Base-by-base conservation (phyloP, 2,329 filamentous ascomycete species). In the Fusarium oxysporum region DNA sequence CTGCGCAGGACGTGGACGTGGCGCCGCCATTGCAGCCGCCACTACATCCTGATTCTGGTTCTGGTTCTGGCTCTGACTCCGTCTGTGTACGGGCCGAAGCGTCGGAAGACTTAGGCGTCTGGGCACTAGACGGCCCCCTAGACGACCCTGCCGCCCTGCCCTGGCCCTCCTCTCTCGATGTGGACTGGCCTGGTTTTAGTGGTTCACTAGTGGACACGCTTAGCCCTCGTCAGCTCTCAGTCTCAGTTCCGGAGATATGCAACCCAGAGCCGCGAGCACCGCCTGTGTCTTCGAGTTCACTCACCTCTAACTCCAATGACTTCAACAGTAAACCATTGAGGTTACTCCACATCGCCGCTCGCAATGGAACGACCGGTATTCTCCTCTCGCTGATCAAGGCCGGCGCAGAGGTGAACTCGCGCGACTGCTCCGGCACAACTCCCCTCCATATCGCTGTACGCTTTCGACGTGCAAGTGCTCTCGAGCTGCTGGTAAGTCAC, bases 111-210 rank as follows among this genome's bases (percentile, higher is more conserved):
- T 28, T 32, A 44, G 50, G 23, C 50, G 33, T 54, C 23, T 54
- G 50, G 50, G 50, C 33, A 37, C 50, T 54, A n/a, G 50, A 54
- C 23, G 33, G 50, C 50, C 50, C 50, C 33, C 23, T 54, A 11
- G 50, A 38, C 23, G 23, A 25, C 23, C 23, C 23, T 25, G 5
- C 23, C 23, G 23, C 33, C 9, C 50, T 54, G 19, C 32, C 50
- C 33, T 54, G 32, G 50, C 53, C 53, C 38, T 41, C 53, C 7
- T 43, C 53, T 23, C 53, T 56, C 12, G 53, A 56, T 25, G 53
- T 44, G 25, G 53, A 56, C 28, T 56, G 53, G 53, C 53, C 53
- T 21, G 53, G 53, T 6, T 33, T 56, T 56, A 56, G 53, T 56
- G 53, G 53, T 25, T 56, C 37, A 17, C 37, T 41, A 55, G 35